These are phyloP conservation scores for Dendrothele bispora DNA, from an alignment of 768 basidiomycete species.

Conservation along the genomic window DNA sequence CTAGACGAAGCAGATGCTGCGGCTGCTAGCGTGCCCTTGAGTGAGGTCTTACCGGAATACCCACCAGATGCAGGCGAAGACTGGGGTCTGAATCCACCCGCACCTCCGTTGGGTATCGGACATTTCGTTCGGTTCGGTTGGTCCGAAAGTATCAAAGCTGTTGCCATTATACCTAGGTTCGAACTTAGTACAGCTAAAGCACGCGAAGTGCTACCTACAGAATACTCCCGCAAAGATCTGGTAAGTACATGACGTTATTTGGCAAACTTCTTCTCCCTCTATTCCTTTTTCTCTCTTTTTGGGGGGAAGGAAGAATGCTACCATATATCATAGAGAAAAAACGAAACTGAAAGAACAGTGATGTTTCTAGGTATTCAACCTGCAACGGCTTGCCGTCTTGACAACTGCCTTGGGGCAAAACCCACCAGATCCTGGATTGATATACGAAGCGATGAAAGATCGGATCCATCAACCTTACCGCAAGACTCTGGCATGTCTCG, in stretches of 20 bases:
- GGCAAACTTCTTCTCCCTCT: too few species aligned
- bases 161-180: slow-evolving; percentile 93
- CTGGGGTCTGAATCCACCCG: slow-evolving; percentile 88
- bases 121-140: slow-evolving; percentile 92
- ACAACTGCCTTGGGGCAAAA: slow-evolving; percentile 90
- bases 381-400: slow-evolving; percentile 93
- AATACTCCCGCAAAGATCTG: slow-evolving; percentile 88
- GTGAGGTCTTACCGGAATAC: slow-evolving; percentile 95
- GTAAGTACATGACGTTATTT: slow-evolving; percentile 45
- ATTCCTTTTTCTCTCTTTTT: too few species aligned
- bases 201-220: slow-evolving; percentile 79
- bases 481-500: slow-evolving; percentile 66
- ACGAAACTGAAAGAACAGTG: too few species aligned
- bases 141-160: slow-evolving; percentile 81
- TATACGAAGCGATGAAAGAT: slow-evolving; percentile 99
- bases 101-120: slow-evolving; percentile 88
- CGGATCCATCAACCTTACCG: slow-evolving; percentile 97
- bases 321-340: too few species aligned
- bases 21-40: slow-evolving; percentile 88
- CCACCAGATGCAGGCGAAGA: slow-evolving; percentile 88
- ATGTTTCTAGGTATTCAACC: slow-evolving; percentile 82
- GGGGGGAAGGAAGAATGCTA: too few species aligned
- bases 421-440: slow-evolving; percentile 93
- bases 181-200: slow-evolving; percentile 97
- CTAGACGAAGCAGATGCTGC: slow-evolving; percentile 77